Base-by-base conservation (phyloP, 2,329 filamentous ascomycete species). In the Calonectria hawksworthii region DNA sequence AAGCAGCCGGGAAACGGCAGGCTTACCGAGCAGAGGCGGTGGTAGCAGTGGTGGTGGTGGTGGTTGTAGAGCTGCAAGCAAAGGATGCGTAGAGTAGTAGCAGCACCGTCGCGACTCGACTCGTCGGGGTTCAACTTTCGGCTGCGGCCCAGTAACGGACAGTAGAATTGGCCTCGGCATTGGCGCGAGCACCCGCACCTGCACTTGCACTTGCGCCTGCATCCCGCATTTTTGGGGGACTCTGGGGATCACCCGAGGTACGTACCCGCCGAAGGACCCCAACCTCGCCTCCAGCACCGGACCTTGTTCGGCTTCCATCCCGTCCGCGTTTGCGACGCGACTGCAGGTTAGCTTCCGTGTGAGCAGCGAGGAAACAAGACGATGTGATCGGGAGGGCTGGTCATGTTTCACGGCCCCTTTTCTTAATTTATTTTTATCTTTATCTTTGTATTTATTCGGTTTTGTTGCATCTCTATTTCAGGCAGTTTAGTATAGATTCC, bases 81-180 rank as follows among this genome's bases (percentile, higher is more conserved):
- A 63, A 73, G 28, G 65, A 51, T 68, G 66, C 32, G 71, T 36
- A 51, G 59, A 51, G 70, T 23, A 32, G 64, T 56, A 51, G 73
- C 26, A 38, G 64, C 68, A 68, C 52, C 47, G 68, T 75, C 70
- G 70, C 73, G 70, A 70, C 69, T 64, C 18, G 36, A 36, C n/a
- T 18, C 5, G n/a, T 13, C 38, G 32, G 50, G 51, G 36, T 44
- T 54, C 34, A 6, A 68, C 56, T 34, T 63, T 75, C 70, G 74
- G 74, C 71, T 74, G 74, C 68, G 68, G 74, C 68, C 72, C 68
- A 70, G 63, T 51, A 51, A 67, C 30, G 36, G 56, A 59, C 23
- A 26, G 56, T 41, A 68, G 68, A 71, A 74, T 74, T 75, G 74
- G 74, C 74, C 74, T 75, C 74, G 74, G 74, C 74, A 75, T 71